These are phyloP conservation scores for Luvunga scandens DNA, from an alignment of 345 rosid species.

Conservation along the genomic window DNA sequence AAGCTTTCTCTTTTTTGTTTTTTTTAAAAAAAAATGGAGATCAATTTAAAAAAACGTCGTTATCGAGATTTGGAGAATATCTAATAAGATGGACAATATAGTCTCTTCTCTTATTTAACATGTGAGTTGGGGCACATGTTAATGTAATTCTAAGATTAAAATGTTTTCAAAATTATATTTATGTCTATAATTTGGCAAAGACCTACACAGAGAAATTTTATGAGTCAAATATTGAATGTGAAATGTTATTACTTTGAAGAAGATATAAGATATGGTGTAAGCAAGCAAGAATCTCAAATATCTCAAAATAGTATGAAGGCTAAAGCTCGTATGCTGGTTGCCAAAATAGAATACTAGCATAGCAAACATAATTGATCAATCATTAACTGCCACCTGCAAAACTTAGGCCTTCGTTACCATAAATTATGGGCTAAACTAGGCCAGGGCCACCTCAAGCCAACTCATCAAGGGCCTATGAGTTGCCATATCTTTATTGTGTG, in stretches of 20 bases:
- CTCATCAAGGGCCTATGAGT: not conserved
- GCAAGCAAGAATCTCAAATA: not conserved
- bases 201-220: too few relatives aligned
- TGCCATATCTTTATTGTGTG: not conserved
- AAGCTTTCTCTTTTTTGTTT: too few relatives aligned
- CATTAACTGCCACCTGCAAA: not conserved
- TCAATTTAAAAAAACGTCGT: not conserved
- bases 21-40: not conserved
- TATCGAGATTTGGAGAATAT: too few relatives aligned
- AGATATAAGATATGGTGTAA: not conserved
- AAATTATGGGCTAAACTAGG: not conserved
- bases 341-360: not conserved
- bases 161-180: not conserved
- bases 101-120: not conserved
- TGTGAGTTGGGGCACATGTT: not conserved
- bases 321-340: not conserved
- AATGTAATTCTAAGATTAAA: not conserved
- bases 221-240: too few relatives aligned
- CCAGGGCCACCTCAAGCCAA: not conserved
- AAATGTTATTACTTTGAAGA: not conserved
- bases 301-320: not conserved
- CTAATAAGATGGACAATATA: not conserved
- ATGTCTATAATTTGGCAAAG: too few relatives aligned
- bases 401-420: not conserved
- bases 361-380: not conserved